Evolutionary conservation across 192 early-diverging fungal species (phyloP).

Genomic region (Coemansia sp.): DNA sequence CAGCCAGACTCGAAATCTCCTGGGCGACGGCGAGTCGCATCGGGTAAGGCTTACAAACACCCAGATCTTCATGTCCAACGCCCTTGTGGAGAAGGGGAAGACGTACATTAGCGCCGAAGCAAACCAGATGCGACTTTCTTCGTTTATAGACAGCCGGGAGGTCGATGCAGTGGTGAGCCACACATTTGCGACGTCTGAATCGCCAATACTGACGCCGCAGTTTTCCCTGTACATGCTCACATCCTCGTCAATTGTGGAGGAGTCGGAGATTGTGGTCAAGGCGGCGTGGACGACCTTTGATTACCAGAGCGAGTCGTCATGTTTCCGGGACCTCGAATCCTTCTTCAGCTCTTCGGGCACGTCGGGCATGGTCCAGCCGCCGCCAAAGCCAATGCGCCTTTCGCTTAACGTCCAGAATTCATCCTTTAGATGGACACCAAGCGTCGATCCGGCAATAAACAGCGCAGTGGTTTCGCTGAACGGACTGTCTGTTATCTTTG

Average conservation of each 20-base stretch:
- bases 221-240: constrained; percentile 52
- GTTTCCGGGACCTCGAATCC: constrained; percentile 45
- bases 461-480: constrained; percentile 47
- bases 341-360: constrained; percentile 52
- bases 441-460: constrained; percentile 26
- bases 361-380: constrained; percentile 52
- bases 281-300: constrained; percentile 53
- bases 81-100: constrained; percentile 45
- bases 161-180: constrained; percentile 45
- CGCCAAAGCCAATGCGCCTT: constrained; percentile 51
- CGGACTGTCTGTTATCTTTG: constrained; percentile 48
- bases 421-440: constrained; percentile 42
- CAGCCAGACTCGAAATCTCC: not conserved
- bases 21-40: constrained; percentile 24
- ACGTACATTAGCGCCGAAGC: constrained; percentile 47
- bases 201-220: constrained; percentile 51
- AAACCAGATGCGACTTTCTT: constrained; percentile 50
- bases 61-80: constrained; percentile 47
- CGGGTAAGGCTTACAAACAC: constrained; percentile 36
- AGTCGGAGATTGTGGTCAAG: constrained; percentile 52
- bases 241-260: constrained; percentile 41
- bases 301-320: constrained; percentile 33
- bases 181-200: constrained; percentile 41
- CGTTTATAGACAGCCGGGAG: constrained; percentile 31
- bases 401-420: constrained; percentile 54